Percentiles rank a stretch among this genome's conserved stretches.
Evolutionary conservation across 305 asterid species (phyloP).

Genomic region (Solanum hybrid): DNA sequence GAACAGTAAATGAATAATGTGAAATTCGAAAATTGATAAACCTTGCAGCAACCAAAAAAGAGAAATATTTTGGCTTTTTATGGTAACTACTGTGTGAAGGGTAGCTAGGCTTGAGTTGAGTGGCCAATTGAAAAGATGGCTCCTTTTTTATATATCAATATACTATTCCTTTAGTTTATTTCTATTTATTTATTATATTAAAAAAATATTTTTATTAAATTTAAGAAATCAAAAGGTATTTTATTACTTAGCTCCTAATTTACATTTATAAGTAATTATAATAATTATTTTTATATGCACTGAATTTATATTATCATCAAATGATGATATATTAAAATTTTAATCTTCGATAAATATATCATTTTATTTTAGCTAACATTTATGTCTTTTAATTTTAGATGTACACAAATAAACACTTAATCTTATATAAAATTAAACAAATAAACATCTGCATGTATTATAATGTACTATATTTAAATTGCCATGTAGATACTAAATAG

Average conservation of each 20-base stretch:
- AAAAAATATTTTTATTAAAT: not conserved
- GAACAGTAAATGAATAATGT: not conserved
- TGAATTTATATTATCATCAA: not conserved
- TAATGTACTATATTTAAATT: not conserved
- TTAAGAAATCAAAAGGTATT: not conserved
- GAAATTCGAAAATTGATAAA: not conserved
- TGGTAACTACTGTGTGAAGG: constrained; percentile 20
- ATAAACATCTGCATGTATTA: not conserved
- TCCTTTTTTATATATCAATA: not conserved
- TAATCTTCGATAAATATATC: not conserved
- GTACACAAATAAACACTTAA: fast-evolving
- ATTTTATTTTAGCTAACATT: fast-evolving
- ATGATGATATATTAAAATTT: not conserved
- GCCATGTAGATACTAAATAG: not conserved
- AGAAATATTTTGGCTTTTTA: constrained; percentile 23
- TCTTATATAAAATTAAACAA: no score
- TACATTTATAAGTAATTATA: not conserved
- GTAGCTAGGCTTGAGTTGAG: not conserved
- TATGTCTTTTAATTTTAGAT: not conserved
- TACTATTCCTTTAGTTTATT: not conserved
- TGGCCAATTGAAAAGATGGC: constrained; percentile 5
- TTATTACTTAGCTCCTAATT: no score
- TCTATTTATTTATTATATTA: not conserved
- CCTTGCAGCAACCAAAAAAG: not conserved
- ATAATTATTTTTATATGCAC: not conserved